Conservation (phyloP, 2,329 filamentous ascomycete species). For the Colletotrichum eleusines region DNA sequence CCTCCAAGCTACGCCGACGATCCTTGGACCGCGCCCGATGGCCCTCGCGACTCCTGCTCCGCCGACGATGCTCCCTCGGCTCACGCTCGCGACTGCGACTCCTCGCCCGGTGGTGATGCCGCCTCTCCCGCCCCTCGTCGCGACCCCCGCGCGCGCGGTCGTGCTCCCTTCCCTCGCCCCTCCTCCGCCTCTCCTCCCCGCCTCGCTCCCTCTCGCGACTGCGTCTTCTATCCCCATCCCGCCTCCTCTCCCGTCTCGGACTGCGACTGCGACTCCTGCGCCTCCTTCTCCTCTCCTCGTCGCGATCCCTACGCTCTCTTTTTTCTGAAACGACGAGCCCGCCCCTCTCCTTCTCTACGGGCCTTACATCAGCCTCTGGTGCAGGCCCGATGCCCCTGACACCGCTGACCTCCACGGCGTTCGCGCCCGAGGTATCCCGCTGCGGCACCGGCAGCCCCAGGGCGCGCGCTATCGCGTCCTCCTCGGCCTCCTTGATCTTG, state of each 20-base stretch:
- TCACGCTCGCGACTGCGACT: slow-evolving; percentile 31
- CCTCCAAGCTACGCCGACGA: slow-evolving; percentile 29
- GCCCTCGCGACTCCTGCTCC: slow-evolving; percentile 34
- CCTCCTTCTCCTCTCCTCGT: slow-evolving; percentile 48
- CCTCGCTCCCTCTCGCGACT: slow-evolving; percentile 30
- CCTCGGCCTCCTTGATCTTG: slow-evolving; percentile 89
- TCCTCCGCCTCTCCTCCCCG: slow-evolving; percentile 27
- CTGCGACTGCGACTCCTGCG: slow-evolving; percentile 54
- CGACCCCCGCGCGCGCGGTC: slow-evolving; percentile 23
- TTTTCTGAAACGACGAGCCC: slow-evolving; percentile 43
- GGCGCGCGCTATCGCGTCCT: slow-evolving; percentile 87
- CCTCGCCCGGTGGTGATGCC: slow-evolving; percentile 24
- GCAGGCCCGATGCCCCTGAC: slow-evolving; percentile 52
- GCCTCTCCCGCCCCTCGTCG: slow-evolving; percentile 35
- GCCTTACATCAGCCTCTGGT: slow-evolving; percentile 41
- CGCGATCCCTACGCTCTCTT: slow-evolving; percentile 46
- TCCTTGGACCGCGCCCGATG: slow-evolving; percentile 27
- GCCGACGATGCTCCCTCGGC: slow-evolving; percentile 32
- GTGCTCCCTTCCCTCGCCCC: slow-evolving; percentile 20
- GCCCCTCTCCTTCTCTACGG: slow-evolving; percentile 43
- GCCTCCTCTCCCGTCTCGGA: slow-evolving; percentile 45
- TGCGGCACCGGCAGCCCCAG: slow-evolving; percentile 81
- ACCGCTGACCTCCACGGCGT: slow-evolving; percentile 73
- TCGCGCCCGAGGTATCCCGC: slow-evolving; percentile 70
- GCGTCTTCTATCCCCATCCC: slow-evolving; percentile 43